These are phyloP conservation scores for Ophiostoma quercus DNA, from an alignment of 2,329 filamentous ascomycete species.

Conservation along the genomic window DNA sequence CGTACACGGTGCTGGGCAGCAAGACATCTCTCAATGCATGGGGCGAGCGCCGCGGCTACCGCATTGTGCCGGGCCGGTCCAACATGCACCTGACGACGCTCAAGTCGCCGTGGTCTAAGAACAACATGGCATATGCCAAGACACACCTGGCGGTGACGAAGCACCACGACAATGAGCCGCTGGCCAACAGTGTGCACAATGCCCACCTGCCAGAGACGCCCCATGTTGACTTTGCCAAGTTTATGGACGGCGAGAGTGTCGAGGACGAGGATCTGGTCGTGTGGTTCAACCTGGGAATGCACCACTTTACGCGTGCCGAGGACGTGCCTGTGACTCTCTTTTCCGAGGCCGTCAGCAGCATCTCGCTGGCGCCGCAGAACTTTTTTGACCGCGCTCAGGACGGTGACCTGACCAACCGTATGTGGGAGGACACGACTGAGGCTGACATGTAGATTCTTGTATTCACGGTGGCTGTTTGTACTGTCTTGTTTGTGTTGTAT, in stretches of 20 bases:
- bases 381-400: conserved; percentile 36
- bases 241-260: conserved; percentile 42
- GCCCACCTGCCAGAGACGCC: conserved; percentile 34
- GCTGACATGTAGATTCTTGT: too few species aligned
- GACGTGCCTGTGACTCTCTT: conserved; percentile 37
- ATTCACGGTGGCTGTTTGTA: not conserved
- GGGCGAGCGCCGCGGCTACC: conserved; percentile 41
- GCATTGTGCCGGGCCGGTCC: conserved; percentile 36
- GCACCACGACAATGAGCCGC: conserved; percentile 44
- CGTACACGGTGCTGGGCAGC: conserved; percentile 39
- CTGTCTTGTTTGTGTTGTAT: not conserved
- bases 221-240: conserved; percentile 41
- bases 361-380: conserved; percentile 35
- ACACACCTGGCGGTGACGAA: conserved; percentile 38
- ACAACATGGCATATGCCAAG: conserved; percentile 28
- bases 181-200: conserved; percentile 35
- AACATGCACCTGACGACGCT: conserved; percentile 37
- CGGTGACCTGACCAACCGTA: conserved; percentile 35
- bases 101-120: conserved; percentile 34
- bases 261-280: conserved; percentile 41
- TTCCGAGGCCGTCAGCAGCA: conserved; percentile 34
- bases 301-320: conserved; percentile 43
- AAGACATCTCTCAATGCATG: conserved; percentile 36
- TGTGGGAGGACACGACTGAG: conserved; percentile 22
- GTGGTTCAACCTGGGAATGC: conserved; percentile 50